phyloP scores from a whole-genome alignment of 2,329 filamentous ascomycete species.

The Metarhizium humberi region DNA sequence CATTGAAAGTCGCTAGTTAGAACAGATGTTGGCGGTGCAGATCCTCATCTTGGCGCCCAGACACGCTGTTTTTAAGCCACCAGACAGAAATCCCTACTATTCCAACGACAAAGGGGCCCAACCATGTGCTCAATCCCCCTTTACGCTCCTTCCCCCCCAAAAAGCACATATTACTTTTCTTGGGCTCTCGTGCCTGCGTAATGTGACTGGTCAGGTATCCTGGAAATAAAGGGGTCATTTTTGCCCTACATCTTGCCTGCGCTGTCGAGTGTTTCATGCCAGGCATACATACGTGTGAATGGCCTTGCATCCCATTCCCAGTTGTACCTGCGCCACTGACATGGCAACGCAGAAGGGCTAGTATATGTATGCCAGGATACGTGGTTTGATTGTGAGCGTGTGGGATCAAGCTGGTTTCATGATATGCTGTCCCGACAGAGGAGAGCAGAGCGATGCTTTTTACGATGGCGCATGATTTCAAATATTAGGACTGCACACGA shows the following conservation, averaged over 20 bases:
- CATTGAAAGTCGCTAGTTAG: too few species aligned
- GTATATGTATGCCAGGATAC: background rate
- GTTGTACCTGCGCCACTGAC: background rate
- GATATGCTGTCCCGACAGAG: background rate
- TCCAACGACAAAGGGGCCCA: background rate
- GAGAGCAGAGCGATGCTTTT: background rate
- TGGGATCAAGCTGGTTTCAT: background rate
- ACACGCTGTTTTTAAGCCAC: background rate
- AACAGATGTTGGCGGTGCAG: background rate
- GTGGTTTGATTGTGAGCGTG: background rate
- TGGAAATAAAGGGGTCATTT: background rate
- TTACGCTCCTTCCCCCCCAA: too few species aligned
- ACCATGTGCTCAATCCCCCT: background rate
- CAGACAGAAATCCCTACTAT: too few species aligned
- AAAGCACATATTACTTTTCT: too few species aligned
- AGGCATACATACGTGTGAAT: too few species aligned
- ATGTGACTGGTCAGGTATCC: background rate
- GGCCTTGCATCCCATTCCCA: too few species aligned
- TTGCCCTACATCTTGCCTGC: background rate
- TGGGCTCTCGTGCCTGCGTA: background rate
- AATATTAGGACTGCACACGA: background rate
- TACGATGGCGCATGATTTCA: background rate
- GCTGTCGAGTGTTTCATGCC: background rate
- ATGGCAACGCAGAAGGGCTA: background rate
- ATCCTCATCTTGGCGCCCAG: background rate